A percentile compares a stretch with the other conserved stretches of the same genome.
Conservation (phyloP, 2,329 filamentous ascomycete species). For the Cladobotryum mycophilum region DNA sequence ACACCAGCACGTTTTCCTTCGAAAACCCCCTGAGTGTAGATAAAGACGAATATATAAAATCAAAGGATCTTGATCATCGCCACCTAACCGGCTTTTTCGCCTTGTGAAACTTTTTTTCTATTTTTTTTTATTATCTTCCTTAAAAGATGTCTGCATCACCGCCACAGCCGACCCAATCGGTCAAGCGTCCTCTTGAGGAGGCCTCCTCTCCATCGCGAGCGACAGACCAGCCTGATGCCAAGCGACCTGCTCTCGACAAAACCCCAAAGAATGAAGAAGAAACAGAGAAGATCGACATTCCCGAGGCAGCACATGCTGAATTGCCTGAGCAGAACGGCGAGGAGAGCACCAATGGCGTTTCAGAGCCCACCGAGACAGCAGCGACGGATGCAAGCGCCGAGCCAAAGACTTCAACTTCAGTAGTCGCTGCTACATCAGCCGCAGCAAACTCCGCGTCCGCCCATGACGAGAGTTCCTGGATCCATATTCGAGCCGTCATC, state of each 20-base stretch:
- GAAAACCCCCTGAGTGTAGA: conserved; percentile 81
- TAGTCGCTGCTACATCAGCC: conserved; percentile 22
- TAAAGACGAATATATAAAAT: conserved; percentile 40
- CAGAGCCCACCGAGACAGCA: conserved; percentile 26
- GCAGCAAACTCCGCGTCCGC: conserved; percentile 44
- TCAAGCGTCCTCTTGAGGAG: conserved; percentile 94
- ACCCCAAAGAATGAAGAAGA: conserved; percentile 64
- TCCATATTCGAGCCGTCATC: conserved; percentile 94
- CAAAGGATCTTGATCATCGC: conserved; percentile 25
- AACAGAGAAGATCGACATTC: conserved; percentile 35
- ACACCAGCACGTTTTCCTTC: conserved; percentile 93
- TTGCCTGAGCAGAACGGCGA: conserved; percentile 43
- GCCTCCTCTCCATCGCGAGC: conserved; percentile 89
- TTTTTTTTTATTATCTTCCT: conserved; percentile 12
- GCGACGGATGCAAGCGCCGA: conserved; percentile 29
- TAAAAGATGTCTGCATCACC: conserved; percentile 68
- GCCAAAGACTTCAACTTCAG: conserved; percentile 27
- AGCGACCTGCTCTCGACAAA: conserved; percentile 94
- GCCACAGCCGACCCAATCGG: conserved; percentile 58
- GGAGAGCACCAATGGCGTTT: conserved; percentile 44
- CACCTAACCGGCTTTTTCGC: conserved; percentile 3
- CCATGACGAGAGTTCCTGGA: conserved; percentile 91
- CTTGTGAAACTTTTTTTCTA: conserved; percentile 12
- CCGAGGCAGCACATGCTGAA: conserved; percentile 29
- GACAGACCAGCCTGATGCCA: conserved; percentile 92